Evolutionary conservation across 305 asterid species (phyloP).

Genomic region (Fraxinus angustifolia): DNA sequence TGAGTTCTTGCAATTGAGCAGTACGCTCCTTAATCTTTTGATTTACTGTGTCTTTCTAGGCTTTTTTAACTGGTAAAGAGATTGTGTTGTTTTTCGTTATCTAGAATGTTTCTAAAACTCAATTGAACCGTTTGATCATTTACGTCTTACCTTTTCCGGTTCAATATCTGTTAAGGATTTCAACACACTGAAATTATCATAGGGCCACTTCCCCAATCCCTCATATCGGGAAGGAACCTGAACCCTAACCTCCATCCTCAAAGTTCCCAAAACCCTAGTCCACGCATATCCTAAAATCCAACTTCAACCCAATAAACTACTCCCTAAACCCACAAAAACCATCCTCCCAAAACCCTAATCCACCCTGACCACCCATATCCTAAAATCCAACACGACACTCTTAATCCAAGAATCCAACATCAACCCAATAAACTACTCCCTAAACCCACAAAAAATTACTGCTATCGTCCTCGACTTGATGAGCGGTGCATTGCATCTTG

Average conservation of each 20-base stretch:
- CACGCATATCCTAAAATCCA: conserved; percentile 61
- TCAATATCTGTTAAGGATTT: background rate
- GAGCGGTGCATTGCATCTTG: background rate
- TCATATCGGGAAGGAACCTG: conserved; percentile 23
- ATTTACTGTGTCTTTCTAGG: no score
- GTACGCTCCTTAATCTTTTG: background rate
- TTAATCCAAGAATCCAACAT: conserved; percentile 35
- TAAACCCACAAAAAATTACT: conserved; percentile 20
- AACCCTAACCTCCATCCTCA: conserved; percentile 31
- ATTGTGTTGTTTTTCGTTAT: background rate
- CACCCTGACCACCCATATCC: no score
- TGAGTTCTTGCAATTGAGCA: background rate
- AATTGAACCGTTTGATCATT: background rate
- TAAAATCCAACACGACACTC: conserved; percentile 55
- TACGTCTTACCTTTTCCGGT: background rate
- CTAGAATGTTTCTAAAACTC: background rate
- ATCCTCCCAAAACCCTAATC: no score
- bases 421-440: conserved; percentile 33
- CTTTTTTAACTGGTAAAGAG: background rate
- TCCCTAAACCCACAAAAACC: conserved; percentile 24
- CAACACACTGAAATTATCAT: conserved; percentile 24
- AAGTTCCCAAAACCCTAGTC: conserved; percentile 50
- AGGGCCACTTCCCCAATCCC: conserved; percentile 37
- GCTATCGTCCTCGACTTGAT: background rate
- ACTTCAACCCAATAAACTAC: conserved; percentile 35